Base-by-base conservation (phyloP, 2,329 filamentous ascomycete species). In the Hortaea sp. region DNA sequence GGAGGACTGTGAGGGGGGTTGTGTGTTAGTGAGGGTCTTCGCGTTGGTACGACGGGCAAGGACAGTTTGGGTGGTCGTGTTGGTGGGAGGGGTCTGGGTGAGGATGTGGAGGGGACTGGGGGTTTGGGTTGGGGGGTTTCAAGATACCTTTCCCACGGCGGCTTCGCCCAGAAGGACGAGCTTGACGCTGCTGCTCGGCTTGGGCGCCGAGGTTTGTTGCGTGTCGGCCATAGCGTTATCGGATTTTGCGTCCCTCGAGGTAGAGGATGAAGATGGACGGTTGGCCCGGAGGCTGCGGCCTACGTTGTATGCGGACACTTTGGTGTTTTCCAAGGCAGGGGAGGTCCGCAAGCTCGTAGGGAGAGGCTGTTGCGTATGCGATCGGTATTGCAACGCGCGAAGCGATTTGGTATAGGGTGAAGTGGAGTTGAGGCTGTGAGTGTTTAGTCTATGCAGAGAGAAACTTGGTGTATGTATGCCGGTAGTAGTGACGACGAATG, bases 181-280 rank as follows among this genome's bases (percentile, higher is more conserved):
- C 83, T 98, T 98, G 68, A 98, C 92, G 74, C 92, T 98, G 81
- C 89, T 97, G 77, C 89, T 97, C 53, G 92, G 92, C 75, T 97
- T 98, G 51, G 88, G 85, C 59, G 81, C 75, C 57, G 71, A 67
- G 57, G 73, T 69, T 45, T 45, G 74, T 64, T 56, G 39, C 5
- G 80, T 73, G 66, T 89, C 85, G 64, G 84, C 80, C 85, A 89
- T 90, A 5, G 40, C 29, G 38, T 34, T 7, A 13, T 42, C 28
- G 39, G 44, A 47, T 30, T 48, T 45, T 13, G 53, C 41, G n/a
- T 35, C 32, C 7, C 2, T n/a, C 12, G 49, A 44, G 39, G 44
- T 41, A 20, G 54, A 51, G 39, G 44, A 41, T 27, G 54, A 51
- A 46, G 48, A 47, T 41, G 52, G 52, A 46, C 42, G 48, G 42